phyloP scores from a whole-genome alignment of 2,329 filamentous ascomycete species.

The Pseudogymnoascus sp. region DNA sequence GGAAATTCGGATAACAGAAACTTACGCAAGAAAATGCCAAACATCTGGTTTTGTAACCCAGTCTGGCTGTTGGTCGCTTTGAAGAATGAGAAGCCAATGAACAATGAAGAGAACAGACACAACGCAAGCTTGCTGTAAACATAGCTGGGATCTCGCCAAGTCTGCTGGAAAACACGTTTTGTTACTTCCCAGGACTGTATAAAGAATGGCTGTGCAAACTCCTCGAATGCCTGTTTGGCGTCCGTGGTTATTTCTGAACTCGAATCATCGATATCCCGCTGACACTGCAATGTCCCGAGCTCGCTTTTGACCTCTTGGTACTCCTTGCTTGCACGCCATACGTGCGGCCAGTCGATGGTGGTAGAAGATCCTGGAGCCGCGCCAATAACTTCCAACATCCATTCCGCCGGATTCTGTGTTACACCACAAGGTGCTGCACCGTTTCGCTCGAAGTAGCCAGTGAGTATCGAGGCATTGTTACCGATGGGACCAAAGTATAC shows the following conservation, averaged over 20 bases:
- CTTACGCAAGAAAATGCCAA: slow-evolving; percentile 64
- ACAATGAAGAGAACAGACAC: slow-evolving; percentile 39
- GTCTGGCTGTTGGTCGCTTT: slow-evolving; percentile 50
- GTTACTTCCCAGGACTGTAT: slow-evolving; percentile 59
- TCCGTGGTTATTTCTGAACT: slow-evolving; percentile 21
- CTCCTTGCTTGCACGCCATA: slow-evolving; percentile 51
- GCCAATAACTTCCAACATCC: slow-evolving; percentile 61
- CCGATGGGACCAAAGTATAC: slow-evolving; percentile 67
- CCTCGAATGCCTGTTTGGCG: slow-evolving; percentile 33
- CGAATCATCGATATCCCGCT: slow-evolving; percentile 33
- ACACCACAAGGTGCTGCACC: not conserved
- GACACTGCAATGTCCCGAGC: slow-evolving; percentile 45
- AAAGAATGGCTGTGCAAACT: slow-evolving; percentile 69
- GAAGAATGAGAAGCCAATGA: slow-evolving; percentile 68
- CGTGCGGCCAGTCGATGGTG: slow-evolving; percentile 53
- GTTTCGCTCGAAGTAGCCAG: slow-evolving; percentile 51
- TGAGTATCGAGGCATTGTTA: slow-evolving; percentile 48
- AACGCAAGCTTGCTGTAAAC: slow-evolving; percentile 64
- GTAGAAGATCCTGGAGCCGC: slow-evolving; percentile 54
- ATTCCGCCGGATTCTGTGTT: slow-evolving; percentile 63
- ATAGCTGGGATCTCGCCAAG: slow-evolving; percentile 68
- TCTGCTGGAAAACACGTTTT: slow-evolving; percentile 63
- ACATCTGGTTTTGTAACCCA: slow-evolving; percentile 65
- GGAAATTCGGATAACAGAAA: not conserved
- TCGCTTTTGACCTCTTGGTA: slow-evolving; percentile 36